Conservation (phyloP, 805 yeast species). For the Kockiozyma suomiensis region DNA sequence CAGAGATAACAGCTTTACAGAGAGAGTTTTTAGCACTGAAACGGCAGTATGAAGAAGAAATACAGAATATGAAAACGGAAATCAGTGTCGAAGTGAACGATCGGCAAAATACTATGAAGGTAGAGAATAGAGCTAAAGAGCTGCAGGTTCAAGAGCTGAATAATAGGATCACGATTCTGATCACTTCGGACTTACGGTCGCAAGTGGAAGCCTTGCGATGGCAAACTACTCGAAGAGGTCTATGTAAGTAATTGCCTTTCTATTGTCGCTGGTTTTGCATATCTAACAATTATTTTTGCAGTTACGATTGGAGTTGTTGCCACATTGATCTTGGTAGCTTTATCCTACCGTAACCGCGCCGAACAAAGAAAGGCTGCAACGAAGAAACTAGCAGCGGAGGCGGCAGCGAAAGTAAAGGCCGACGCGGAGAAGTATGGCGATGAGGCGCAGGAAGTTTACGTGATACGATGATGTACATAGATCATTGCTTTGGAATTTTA, state of each 20-base stretch:
- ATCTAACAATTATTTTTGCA: background rate
- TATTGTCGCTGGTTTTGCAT: no score
- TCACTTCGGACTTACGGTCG: conserved; percentile 78
- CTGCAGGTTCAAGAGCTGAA: conserved; percentile 77
- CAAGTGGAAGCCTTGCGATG: conserved; percentile 89
- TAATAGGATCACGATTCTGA: conserved; percentile 79
- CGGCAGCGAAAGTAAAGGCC: conserved; percentile 4
- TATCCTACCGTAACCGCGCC: conserved; percentile 19
- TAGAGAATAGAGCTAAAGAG: conserved; percentile 67
- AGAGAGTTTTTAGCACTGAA: conserved; percentile 70
- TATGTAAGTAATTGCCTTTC: conserved; percentile 42
- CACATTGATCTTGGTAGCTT: conserved; percentile 19
- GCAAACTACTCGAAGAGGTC: conserved; percentile 89
- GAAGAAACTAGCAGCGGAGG: conserved; percentile 5
- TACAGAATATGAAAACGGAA: conserved; percentile 68
- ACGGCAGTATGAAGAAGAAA: conserved; percentile 71
- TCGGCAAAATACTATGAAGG: conserved; percentile 80
- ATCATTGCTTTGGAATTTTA: background rate
- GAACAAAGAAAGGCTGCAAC: conserved; percentile 10
- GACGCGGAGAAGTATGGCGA: conserved; percentile 5
- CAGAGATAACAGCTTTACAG: conserved; percentile 67
- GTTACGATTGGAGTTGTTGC: conserved; percentile 32
- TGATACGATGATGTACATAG: background rate
- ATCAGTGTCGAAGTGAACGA: conserved; percentile 82
- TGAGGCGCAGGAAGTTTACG: conserved; percentile 1